Base-by-base conservation (phyloP, 352 stramenopile species). In the Aphanomyces invadans region DNA sequence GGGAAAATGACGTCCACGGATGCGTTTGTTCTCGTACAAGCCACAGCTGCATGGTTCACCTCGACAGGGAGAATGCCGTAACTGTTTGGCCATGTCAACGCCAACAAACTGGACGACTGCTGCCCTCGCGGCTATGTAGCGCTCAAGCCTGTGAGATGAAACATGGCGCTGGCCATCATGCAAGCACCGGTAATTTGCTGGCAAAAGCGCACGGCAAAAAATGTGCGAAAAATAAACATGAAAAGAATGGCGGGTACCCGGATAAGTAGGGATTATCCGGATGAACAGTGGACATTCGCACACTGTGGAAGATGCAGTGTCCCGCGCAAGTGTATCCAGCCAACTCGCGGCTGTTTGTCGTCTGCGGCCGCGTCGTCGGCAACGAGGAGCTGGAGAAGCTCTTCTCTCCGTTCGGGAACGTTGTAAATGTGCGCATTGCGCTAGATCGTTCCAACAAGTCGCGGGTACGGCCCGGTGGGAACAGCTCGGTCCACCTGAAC, bases 381-480 rank as follows among this genome's bases (percentile, higher is more conserved):
- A 48, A 49, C n/a, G 60, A 67, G 17, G 60, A 39, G 17, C 46
- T 67, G 4, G 60, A 67, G 12, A 17, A 12, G 12, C n/a, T 67
- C 60, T 67, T 67, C 25, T 33, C 42, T 17, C 23, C 29, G 28
- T 46, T 57, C 33, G 60, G 60, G 4, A 45, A 9, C 46, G 45
- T 67, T 19, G 60, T 28, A 12, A 59, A 39, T 21, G 60, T 67
- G 44, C 60, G 60, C 19, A 59, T 67, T 11, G 60, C 60, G n/a
- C 19, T 67, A 3, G 60, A 67, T 25, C 39, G 60, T 1, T 67
- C 60, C 29, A 49, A 67, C 46, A 67, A 67, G 49, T 67, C 60
- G 10, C 25, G 60, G 42, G 60, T 67, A 56, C 49, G 21, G 31
- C 11, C 49, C 4, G 36, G 53, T 29, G 23, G n/a, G 1, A 29